Conservation (phyloP, 2,329 filamentous ascomycete genomes). For the Cercospora janseana region DNA sequence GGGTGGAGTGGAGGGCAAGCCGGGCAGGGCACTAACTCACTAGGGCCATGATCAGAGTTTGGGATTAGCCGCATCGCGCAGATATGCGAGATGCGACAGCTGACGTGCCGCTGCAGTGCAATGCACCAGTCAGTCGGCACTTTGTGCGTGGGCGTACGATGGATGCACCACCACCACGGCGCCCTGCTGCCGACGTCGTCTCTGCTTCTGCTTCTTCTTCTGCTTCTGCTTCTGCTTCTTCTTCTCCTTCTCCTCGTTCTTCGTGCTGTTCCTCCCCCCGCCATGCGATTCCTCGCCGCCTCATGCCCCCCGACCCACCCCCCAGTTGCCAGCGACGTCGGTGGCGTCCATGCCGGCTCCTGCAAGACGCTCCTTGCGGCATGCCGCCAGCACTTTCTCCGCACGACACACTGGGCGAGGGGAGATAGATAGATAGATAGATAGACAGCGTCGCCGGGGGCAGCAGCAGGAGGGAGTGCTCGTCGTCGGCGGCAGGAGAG, state of each 20-base stretch:
- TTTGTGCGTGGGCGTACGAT: slow-evolving; percentile 8
- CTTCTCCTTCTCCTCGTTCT: slow-evolving; percentile 1
- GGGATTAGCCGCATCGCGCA: slow-evolving; percentile 8
- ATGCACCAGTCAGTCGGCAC: slow-evolving; percentile 15
- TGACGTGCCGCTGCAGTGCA: slow-evolving; percentile 9
- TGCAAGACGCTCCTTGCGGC: slow-evolving; percentile 33
- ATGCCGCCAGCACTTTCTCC: slow-evolving; percentile 11
- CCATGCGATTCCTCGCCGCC: background rate
- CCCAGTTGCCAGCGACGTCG: slow-evolving; percentile 10
- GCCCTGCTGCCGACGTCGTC: slow-evolving; percentile 9
- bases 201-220: too few relatives aligned
- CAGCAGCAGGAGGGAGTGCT: too few relatives aligned
- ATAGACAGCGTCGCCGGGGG: background rate
- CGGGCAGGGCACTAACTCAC: slow-evolving; percentile 6
- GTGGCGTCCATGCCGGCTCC: slow-evolving; percentile 33
- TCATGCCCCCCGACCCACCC: background rate
- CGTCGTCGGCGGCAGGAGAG: too few relatives aligned
- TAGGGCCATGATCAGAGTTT: background rate
- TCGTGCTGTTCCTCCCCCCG: background rate
- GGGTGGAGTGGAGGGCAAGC: slow-evolving; percentile 6
- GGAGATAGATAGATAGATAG: background rate
- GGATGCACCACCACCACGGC: slow-evolving; percentile 14
- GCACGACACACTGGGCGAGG: background rate
- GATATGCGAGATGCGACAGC: slow-evolving; percentile 8
- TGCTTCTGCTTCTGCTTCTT: background rate